Conservation (phyloP, 2,329 filamentous ascomycete genomes). For the Bipolaris cookei region DNA sequence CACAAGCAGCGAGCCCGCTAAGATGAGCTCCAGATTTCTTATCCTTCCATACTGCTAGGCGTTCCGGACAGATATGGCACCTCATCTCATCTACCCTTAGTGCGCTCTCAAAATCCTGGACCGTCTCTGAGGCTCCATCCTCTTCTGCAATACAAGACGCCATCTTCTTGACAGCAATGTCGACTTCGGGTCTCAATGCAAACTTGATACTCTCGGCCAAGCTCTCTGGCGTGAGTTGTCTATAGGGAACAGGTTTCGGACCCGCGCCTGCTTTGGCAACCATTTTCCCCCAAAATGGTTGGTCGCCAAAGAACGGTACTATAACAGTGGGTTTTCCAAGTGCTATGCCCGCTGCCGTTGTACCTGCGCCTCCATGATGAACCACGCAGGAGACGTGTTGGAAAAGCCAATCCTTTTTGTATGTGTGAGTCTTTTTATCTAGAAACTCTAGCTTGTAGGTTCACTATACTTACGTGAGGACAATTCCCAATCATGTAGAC, state of each 20-base stretch:
- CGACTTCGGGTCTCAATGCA: constrained; percentile 51
- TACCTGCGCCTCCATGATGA: constrained; percentile 66
- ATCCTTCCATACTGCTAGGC: constrained; percentile 27
- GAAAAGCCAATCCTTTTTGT: constrained; percentile 61
- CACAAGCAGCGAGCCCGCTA: constrained; percentile 23
- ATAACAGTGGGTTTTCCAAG: constrained; percentile 61
- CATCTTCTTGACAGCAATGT: constrained; percentile 25
- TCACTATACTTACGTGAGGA: constrained; percentile 52
- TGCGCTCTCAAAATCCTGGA: constrained; percentile 20
- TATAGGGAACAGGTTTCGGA: constrained; percentile 56
- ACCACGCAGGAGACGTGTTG: constrained; percentile 62
- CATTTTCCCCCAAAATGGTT: constrained; percentile 63
- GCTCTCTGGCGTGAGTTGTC: constrained; percentile 53
- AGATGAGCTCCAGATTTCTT: constrained; percentile 27
- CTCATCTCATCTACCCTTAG: constrained; percentile 24
- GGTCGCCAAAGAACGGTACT: constrained; percentile 66
- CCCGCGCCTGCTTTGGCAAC: constrained; percentile 58
- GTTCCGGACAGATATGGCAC: constrained; percentile 29
- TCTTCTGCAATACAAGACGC: constrained; percentile 25
- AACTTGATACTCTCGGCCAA: constrained; percentile 56
- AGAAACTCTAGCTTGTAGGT: not conserved
- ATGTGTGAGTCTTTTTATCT: not conserved
- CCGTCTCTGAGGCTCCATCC: constrained; percentile 21
- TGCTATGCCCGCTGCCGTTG: constrained; percentile 61
- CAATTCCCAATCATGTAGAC: constrained; percentile 60